These are phyloP conservation scores for Capsaspora owczarzaki DNA, from an alignment of 78 protist genomes.

Conservation along the genomic window DNA sequence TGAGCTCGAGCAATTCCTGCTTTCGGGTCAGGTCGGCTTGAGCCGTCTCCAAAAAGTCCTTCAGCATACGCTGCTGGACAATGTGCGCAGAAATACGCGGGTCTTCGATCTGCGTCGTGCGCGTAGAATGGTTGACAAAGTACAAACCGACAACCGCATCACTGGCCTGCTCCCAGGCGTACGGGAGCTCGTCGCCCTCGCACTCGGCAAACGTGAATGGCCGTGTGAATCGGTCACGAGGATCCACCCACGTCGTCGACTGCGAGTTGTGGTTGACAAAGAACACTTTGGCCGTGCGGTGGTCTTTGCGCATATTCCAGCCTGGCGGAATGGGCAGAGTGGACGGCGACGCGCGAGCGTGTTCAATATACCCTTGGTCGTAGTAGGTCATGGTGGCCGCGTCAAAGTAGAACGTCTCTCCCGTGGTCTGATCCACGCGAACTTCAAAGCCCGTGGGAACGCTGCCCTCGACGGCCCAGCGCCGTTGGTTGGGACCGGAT, in stretches of 20 bases:
- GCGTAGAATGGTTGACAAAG: conserved; percentile 3
- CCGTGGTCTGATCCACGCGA: too few relatives aligned
- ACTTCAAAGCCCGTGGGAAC: too few relatives aligned
- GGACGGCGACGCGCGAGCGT: too few relatives aligned
- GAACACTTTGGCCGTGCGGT: neutral
- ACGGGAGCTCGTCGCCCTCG: conserved; percentile 9
- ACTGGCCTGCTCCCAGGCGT: neutral
- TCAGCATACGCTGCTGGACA: neutral
- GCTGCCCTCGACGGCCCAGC: too few relatives aligned
- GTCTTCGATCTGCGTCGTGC: conserved; percentile 17
- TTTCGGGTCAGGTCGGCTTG: neutral
- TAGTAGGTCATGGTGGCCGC: too few relatives aligned
- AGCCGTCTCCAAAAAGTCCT: neutral
- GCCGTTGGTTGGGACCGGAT: too few relatives aligned
- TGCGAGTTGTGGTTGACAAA: neutral
- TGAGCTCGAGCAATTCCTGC: neutral
- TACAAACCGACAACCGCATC: neutral
- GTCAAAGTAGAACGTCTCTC: too few relatives aligned
- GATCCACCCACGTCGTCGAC: conserved; percentile 11
- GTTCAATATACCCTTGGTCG: too few relatives aligned
- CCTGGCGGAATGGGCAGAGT: neutral
- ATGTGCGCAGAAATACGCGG: neutral
- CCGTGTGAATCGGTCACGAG: neutral
- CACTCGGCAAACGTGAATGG: conserved; percentile 14
- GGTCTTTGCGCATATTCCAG: neutral